These are phyloP conservation scores for Xylariaceae sp. DNA, from an alignment of 2,329 filamentous ascomycete genomes.

Conservation along the genomic window DNA sequence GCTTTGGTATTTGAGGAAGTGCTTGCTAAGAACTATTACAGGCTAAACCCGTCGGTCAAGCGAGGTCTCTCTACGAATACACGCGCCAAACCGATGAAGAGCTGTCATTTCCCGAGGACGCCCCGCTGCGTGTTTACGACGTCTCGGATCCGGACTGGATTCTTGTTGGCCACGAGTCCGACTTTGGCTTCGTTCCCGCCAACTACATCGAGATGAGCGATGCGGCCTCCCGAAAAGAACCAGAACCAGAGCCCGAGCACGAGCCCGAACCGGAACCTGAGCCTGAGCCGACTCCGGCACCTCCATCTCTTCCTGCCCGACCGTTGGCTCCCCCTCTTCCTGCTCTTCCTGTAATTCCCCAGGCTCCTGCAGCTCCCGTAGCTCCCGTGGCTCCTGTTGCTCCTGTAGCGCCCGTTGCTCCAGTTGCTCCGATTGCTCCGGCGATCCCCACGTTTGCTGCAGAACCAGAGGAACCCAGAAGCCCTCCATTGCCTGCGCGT, in stretches of 20 bases:
- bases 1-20: slow-evolving; percentile 37
- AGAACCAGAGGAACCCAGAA: slow-evolving; percentile 35
- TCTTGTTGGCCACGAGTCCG: slow-evolving; percentile 73
- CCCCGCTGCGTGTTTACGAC: slow-evolving; percentile 78
- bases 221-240: slow-evolving; percentile 34
- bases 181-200: slow-evolving; percentile 90
- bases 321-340: slow-evolving; percentile 16
- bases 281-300: not conserved
- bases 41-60: slow-evolving; percentile 62
- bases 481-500: slow-evolving; percentile 38
- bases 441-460: slow-evolving; percentile 35
- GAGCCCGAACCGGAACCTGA: slow-evolving; percentile 21
- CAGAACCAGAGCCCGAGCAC: slow-evolving; percentile 16
- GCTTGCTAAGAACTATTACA: slow-evolving; percentile 40
- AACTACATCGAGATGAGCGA: slow-evolving; percentile 84
- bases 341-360: no score
- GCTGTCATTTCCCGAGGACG: slow-evolving; percentile 89
- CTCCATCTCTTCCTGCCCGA: slow-evolving; percentile 21
- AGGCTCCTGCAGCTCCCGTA: slow-evolving; percentile 1
- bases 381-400: slow-evolving; percentile 3
- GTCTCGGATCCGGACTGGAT: slow-evolving; percentile 94
- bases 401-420: no score
- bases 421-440: slow-evolving; percentile 33
- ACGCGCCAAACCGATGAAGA: slow-evolving; percentile 96
- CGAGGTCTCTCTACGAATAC: slow-evolving; percentile 97